A percentile compares a stretch with the other conserved stretches of the same genome.
Evolutionary conservation across 108 stramenopile species (phyloP).

Genomic region (Fistulifera pelliculosa): DNA sequence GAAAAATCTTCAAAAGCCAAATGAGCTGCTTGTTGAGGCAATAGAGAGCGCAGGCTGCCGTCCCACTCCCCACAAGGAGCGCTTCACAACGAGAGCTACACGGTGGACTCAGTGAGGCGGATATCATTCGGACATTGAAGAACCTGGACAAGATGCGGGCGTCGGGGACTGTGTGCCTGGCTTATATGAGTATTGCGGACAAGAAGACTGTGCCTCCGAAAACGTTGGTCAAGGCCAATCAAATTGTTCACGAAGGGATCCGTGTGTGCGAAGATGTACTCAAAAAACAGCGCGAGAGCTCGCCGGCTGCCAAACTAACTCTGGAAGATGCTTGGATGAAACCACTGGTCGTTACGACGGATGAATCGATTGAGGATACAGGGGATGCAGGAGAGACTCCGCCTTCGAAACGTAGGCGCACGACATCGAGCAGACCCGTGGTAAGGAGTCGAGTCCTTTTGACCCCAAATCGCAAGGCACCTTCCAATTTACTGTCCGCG

Average conservation of each 20-base stretch:
- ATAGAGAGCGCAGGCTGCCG: constrained; percentile 32
- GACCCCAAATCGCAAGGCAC: constrained; percentile 36
- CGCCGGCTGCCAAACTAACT: constrained; percentile 24
- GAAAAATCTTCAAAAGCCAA: constrained; percentile 2
- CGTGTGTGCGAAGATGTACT: constrained; percentile 27
- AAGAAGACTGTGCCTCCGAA: constrained; percentile 24
- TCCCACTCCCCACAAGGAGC: constrained; percentile 39
- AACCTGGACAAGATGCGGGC: constrained; percentile 47
- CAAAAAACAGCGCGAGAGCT: constrained; percentile 12
- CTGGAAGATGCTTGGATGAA: constrained; percentile 81
- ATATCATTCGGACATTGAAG: constrained; percentile 21
- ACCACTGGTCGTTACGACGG: constrained; percentile 12
- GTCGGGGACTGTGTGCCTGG: constrained; percentile 28
- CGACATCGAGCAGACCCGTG: constrained; percentile 10
- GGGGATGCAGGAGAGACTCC: background rate
- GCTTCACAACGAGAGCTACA: too few species aligned
- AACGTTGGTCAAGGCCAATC: constrained; percentile 19
- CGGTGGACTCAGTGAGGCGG: constrained; percentile 6
- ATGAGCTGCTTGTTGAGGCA: constrained; percentile 12
- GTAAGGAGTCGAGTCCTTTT: constrained; percentile 46
- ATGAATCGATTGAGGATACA: background rate
- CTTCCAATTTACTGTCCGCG: constrained; percentile 50
- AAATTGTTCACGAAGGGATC: constrained; percentile 25
- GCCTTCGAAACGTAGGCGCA: background rate
- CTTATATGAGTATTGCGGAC: constrained; percentile 15